Percentiles rank a stretch among this genome's conserved stretches.
Conservation (phyloP, 2,329 filamentous ascomycete genomes). For the Phyllosticta capitalensis region DNA sequence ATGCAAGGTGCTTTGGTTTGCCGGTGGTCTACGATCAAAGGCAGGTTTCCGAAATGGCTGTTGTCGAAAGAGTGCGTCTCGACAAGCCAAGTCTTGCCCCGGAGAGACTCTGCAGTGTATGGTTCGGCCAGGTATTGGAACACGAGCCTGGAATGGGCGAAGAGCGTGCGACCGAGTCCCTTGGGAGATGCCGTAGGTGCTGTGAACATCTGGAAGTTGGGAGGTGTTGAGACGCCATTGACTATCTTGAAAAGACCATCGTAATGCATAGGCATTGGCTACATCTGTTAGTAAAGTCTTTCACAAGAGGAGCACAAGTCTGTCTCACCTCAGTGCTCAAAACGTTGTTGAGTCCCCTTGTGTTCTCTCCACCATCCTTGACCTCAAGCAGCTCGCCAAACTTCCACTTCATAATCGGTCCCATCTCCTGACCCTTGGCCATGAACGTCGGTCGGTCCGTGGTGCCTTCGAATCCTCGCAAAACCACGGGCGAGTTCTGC, state of each 20-base stretch:
- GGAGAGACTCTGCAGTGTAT: conserved; percentile 29
- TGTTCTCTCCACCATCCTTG: conserved; percentile 45
- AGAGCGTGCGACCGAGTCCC: conserved; percentile 46
- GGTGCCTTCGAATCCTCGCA: conserved; percentile 44
- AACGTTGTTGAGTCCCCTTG: conserved; percentile 42
- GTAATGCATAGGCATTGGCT: conserved; percentile 48
- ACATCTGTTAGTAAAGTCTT: conserved; percentile 17
- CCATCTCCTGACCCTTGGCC: conserved; percentile 39
- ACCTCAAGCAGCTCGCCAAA: conserved; percentile 53
- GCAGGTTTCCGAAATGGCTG: conserved; percentile 35
- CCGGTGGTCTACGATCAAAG: conserved; percentile 38
- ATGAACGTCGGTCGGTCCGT: conserved; percentile 38
- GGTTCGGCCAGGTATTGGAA: conserved; percentile 38
- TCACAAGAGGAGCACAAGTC: conserved; percentile 19
- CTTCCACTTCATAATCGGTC: conserved; percentile 42
- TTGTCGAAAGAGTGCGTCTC: conserved; percentile 40
- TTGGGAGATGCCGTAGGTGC: conserved; percentile 38
- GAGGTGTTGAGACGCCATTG: conserved; percentile 18
- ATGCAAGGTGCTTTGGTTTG: conserved; percentile 39
- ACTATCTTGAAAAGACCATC: conserved; percentile 49
- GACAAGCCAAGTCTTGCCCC: conserved; percentile 40
- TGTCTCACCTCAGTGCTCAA: conserved; percentile 28
- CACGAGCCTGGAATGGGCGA: conserved; percentile 42
- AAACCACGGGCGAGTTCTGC: conserved; percentile 43
- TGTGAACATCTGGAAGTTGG: conserved; percentile 45